Evolutionary conservation across 1,139 yeast species (phyloP).

Genomic region (Protomyces inundatus): DNA sequence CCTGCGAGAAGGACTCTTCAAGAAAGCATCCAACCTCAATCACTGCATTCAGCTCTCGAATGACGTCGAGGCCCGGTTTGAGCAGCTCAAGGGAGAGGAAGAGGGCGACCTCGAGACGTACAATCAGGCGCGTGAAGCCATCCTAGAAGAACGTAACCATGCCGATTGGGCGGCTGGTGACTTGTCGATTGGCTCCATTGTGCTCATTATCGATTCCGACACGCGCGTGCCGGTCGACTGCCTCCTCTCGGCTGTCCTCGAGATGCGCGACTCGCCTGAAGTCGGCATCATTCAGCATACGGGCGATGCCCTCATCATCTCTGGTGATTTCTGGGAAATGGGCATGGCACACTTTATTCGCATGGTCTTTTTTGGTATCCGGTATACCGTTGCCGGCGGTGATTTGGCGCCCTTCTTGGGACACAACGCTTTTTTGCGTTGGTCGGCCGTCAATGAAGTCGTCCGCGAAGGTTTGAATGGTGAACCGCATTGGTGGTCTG

Average conservation of each 20-base stretch:
- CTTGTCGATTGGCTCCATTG: slow-evolving; percentile 29
- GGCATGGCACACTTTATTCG: slow-evolving; percentile 31
- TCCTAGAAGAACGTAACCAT: neutral
- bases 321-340: slow-evolving; percentile 29
- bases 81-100: slow-evolving; percentile 26
- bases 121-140: slow-evolving; percentile 13
- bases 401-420: slow-evolving; percentile 31
- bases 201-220: slow-evolving; percentile 31
- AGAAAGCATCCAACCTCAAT: slow-evolving; percentile 23
- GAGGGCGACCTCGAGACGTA: slow-evolving; percentile 27
- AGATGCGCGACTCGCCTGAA: slow-evolving; percentile 30
- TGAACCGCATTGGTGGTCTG: slow-evolving; percentile 30
- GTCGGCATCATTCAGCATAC: slow-evolving; percentile 30
- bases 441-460: slow-evolving; percentile 29
- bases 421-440: slow-evolving; percentile 30
- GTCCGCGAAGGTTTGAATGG: slow-evolving; percentile 17
- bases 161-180: slow-evolving; percentile 26
- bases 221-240: slow-evolving; percentile 31
- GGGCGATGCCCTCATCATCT: slow-evolving; percentile 29
- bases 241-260: slow-evolving; percentile 30
- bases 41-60: slow-evolving; percentile 24
- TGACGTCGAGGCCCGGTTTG: slow-evolving; percentile 28
- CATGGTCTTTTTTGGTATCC: slow-evolving; percentile 30
- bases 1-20: slow-evolving; percentile 20
- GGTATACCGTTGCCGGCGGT: slow-evolving; percentile 31